phyloP scores from a whole-genome alignment of 345 rosid genomes.

The Bretschneidera sinensis region DNA sequence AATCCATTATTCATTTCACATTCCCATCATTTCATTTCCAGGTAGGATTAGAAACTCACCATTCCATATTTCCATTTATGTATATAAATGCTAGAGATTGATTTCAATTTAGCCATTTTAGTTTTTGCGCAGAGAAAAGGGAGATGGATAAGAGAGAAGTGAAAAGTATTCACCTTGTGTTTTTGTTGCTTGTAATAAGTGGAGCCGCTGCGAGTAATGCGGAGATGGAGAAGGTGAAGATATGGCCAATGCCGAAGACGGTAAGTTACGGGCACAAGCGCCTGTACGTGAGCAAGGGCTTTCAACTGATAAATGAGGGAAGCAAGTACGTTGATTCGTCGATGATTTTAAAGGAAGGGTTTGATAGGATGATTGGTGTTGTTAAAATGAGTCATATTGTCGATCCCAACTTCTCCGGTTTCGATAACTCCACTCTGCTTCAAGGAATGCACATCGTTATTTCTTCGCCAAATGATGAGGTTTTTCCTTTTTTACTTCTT shows the following conservation, averaged over 20 bases:
- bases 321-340: constrained; percentile 33
- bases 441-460: constrained; percentile 38
- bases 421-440: constrained; percentile 29
- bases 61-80: too few relatives aligned
- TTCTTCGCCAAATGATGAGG: constrained; percentile 43
- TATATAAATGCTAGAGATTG: too few relatives aligned
- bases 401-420: constrained; percentile 28
- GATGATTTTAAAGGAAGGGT: constrained; percentile 46
- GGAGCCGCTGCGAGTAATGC: neutral
- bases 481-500: constrained; percentile 1
- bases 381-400: constrained; percentile 35
- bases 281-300: constrained; percentile 30
- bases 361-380: constrained; percentile 44
- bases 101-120: too few relatives aligned
- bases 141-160: too few relatives aligned
- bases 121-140: too few relatives aligned
- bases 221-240: constrained; percentile 25
- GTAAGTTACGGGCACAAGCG: constrained; percentile 35
- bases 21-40: too few relatives aligned
- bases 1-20: too few relatives aligned
- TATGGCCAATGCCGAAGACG: constrained; percentile 55
- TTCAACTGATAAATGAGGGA: constrained; percentile 30
- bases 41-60: too few relatives aligned
- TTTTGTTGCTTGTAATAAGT: too few relatives aligned
- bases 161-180: too few relatives aligned